Evolutionary conservation across 108 stramenopile species (phyloP), one percentile per base, ranked within the genome.

Genomic region (Conticribra guillardii): DNA sequence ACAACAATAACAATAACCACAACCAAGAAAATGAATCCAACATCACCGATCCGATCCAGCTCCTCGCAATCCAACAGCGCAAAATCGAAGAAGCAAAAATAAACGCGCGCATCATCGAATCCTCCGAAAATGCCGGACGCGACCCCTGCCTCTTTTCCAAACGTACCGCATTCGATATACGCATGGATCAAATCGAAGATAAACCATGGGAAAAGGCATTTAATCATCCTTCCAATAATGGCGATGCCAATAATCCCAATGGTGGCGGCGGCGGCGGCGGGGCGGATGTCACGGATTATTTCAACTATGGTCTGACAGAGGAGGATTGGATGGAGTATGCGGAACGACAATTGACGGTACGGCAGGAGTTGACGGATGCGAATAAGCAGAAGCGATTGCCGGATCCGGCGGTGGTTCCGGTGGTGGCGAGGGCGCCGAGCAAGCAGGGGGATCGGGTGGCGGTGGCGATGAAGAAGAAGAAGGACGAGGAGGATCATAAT

Each of bases 151-250:
- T 96, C 15, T 96, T 96, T 66, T 86, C 84, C 24, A 96, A 96
- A 67, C 82, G 95, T 9, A 96, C 95, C 2, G 89, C 90, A 18
- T 96, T 96, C 70, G 95, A 96, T 65, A 96, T 96, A 71, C 87
- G 89, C 9, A 90, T 96, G 80, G 90, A 93, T 80, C 94, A 95
- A 68, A 90, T 96, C 66, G 95, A 96, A 49, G 95, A 96, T 48
- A 93, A 93, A 61, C 94, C 91, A n/a, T 96, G 95, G 92, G 70
- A 67, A 0, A 81, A 87, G 31, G 60, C 33, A 21, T 18, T 18
- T n/a, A 4, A 4, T 9, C 5, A 51, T 51, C 4, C 8, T 18
- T 4, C n/a, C 21, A 22, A 54, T 3, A 61, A 48, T 30, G 27
- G 46, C 27, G 29, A n/a, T n/a, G 19, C n/a, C 4, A 51, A 51